These are phyloP conservation scores for Mortierella sp. DNA, from an alignment of 371 early-diverging fungal species.

Conservation along the genomic window DNA sequence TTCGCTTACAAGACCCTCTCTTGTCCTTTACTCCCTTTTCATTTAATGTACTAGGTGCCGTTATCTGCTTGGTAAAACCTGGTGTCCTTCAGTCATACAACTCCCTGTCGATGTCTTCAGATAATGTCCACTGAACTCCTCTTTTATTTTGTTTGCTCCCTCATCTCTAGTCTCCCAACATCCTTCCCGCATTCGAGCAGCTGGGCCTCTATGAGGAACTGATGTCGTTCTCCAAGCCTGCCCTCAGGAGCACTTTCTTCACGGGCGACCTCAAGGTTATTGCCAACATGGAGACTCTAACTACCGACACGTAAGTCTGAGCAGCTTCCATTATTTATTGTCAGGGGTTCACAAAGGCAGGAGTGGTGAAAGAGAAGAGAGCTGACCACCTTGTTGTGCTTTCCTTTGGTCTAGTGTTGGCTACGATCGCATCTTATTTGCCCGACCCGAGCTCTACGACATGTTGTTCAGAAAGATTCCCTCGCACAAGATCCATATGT, in stretches of 20 bases:
- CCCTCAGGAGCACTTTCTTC: not conserved
- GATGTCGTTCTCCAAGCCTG: not conserved
- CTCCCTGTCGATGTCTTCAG: too few relatives aligned
- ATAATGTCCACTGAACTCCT: not conserved
- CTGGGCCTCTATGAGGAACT: constrained; percentile 14
- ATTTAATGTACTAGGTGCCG: not conserved
- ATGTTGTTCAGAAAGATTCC: constrained; percentile 12
- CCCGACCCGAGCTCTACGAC: constrained; percentile 4
- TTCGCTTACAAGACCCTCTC: too few relatives aligned
- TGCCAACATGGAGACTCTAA: not conserved
- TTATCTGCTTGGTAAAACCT: not conserved
- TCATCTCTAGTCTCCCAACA: not conserved
- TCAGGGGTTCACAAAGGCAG: not conserved
- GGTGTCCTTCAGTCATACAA: too few relatives aligned
- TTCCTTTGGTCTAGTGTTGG: not conserved
- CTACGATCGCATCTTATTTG: constrained; percentile 6
- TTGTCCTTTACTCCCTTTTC: too few relatives aligned
- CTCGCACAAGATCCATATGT: constrained; percentile 17
- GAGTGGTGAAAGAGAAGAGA: not conserved
- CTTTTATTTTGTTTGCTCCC: not conserved
- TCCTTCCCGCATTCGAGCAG: constrained; percentile 17
- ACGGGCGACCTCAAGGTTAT: not conserved
- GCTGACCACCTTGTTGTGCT: too few relatives aligned
- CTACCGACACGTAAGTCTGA: not conserved
- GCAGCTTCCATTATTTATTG: not conserved